Base-by-base conservation (phyloP, 2,329 filamentous ascomycete species). In the Neurospora crassa region DNA sequence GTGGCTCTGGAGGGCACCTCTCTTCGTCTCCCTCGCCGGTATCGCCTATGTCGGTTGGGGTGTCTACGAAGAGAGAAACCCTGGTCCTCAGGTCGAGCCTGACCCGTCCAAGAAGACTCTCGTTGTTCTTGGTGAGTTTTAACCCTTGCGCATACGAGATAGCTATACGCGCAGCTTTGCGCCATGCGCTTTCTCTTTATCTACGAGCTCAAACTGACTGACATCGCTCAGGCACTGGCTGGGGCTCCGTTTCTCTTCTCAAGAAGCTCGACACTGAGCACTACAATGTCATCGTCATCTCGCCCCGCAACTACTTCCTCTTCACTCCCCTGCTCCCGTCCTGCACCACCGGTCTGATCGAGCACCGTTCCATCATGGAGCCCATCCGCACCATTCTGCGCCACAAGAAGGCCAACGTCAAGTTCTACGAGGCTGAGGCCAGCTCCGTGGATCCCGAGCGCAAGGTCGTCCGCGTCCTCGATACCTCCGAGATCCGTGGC, bases 331-430 rank as follows among this genome's bases (percentile, higher is more conserved):
- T 99, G 72, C 89, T 99, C 73, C 96, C 96, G 75, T 98, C 95
- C 80, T 99, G 96, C 84, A 98, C 96, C 69, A 97, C 95, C 76
- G 96, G 96, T 78, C 92, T 93, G 77, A 96, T 99, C 82, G 96
- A 99, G 87, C 96, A 98, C 86, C 93, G 96, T 81, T 98, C 94
- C 79, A 99, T 99, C 83, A 99, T 99, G 96, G 96, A 99, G 85
- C 96, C 96, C 71, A 91, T 99, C 78, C 93, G 96, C 80, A 93
- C 96, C 81, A 97, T 99, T 81, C 88, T 97, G 77, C 92, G 94
- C 79, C 92, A 96, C 85, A 98, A 98, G 88, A 94, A 93, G 84
- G 92, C 93, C 74, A 88, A 90, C 68, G 96, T 97, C 81, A 96
- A 94, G 83, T 99, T 92, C 88, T 99, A 97, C 87, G 96, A 99